These are phyloP conservation scores for Claviceps fusiformis DNA, from an alignment of 2,329 filamentous ascomycete genomes.

Conservation along the genomic window DNA sequence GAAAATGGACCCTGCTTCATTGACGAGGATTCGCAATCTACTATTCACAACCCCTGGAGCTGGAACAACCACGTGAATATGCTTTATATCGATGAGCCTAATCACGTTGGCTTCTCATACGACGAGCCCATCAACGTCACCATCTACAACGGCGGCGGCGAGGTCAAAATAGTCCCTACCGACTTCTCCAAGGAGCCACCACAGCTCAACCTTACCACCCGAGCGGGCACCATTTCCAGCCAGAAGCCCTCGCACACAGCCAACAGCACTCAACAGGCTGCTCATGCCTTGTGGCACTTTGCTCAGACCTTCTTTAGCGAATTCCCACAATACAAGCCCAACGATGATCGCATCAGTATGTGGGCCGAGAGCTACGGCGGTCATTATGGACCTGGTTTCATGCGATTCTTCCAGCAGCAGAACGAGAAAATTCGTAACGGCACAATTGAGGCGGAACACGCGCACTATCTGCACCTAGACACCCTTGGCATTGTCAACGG, in stretches of 20 bases:
- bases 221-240: slow-evolving; percentile 20
- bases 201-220: slow-evolving; percentile 22
- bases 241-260: slow-evolving; percentile 16
- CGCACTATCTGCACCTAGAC: slow-evolving; percentile 38
- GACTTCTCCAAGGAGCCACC: slow-evolving; percentile 24
- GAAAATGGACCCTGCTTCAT: slow-evolving; percentile 42
- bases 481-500: slow-evolving; percentile 60
- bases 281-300: slow-evolving; percentile 50
- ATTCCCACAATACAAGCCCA: slow-evolving; percentile 45
- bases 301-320: slow-evolving; percentile 45
- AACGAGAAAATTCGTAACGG: slow-evolving; percentile 34
- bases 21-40: slow-evolving; percentile 34
- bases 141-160: slow-evolving; percentile 32
- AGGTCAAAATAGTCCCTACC: slow-evolving; percentile 26
- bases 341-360: slow-evolving; percentile 43
- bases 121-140: slow-evolving; percentile 52
- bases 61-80: slow-evolving; percentile 44
- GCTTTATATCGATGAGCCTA: slow-evolving; percentile 47
- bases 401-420: slow-evolving; percentile 43
- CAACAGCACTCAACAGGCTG: slow-evolving; percentile 42
- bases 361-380: slow-evolving; percentile 60
- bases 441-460: slow-evolving; percentile 23
- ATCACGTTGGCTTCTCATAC: slow-evolving; percentile 54
- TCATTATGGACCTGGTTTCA: slow-evolving; percentile 53
- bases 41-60: slow-evolving; percentile 43